Evolutionary conservation across 106 monocot genomes (phyloP).

Genomic region (Dendrobium chrysotoxum): DNA sequence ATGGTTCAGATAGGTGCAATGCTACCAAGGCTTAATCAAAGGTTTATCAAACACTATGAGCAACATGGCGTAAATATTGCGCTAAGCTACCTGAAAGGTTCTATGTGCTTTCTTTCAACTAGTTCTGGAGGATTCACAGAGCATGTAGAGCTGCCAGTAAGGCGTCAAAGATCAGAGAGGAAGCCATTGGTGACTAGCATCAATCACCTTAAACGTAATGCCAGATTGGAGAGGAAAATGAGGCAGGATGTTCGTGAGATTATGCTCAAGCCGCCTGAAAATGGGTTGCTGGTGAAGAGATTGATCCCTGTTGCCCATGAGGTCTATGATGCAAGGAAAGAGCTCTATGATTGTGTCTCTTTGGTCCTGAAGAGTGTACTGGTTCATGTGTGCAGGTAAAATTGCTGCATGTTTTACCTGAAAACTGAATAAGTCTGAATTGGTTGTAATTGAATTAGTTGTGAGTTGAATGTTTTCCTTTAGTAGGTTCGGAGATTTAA

Average conservation of each 20-base stretch:
- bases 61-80: neutral
- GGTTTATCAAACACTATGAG: neutral
- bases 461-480: neutral
- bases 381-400: slow-evolving; percentile 43
- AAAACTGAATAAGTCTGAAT: neutral
- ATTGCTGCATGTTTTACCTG: neutral
- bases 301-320: slow-evolving; percentile 34
- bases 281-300: slow-evolving; percentile 34
- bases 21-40: neutral
- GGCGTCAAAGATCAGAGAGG: slow-evolving; percentile 15
- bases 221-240: slow-evolving; percentile 12
- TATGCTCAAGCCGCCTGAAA: slow-evolving; percentile 28
- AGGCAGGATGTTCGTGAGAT: slow-evolving; percentile 36
- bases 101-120: neutral
- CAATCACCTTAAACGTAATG: slow-evolving; percentile 36
- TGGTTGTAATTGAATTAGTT: neutral
- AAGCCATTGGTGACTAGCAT: slow-evolving; percentile 40
- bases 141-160: slow-evolving; percentile 7
- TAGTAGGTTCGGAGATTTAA: no score
- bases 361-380: slow-evolving; percentile 9
- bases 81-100: neutral
- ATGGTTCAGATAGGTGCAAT: slow-evolving; percentile 2
- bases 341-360: slow-evolving; percentile 24
- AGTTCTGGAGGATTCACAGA: neutral
- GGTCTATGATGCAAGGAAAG: slow-evolving; percentile 25